A percentile compares a stretch with the other conserved stretches of the same genome.
These are phyloP conservation scores for Heliamphora pulchella DNA, from an alignment of 179 eudicot genomes.

Conservation along the genomic window DNA sequence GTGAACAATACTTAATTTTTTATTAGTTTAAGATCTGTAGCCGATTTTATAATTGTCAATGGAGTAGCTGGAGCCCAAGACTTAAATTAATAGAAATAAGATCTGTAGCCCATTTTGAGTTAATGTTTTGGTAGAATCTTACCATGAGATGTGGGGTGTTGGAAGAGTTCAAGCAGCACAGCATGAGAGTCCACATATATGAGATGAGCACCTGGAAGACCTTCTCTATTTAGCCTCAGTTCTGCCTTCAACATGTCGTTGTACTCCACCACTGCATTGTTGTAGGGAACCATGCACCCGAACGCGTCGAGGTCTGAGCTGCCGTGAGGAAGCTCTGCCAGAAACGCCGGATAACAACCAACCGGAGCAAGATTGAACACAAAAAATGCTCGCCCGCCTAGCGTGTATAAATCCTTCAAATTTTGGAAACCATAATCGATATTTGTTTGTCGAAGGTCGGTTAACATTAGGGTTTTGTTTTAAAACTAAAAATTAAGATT, in stretches of 20 bases:
- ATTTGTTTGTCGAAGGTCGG: not conserved
- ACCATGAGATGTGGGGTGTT: conserved; percentile 70
- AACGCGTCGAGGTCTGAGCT: conserved; percentile 49
- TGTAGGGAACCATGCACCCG: conserved; percentile 71
- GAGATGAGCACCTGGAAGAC: conserved; percentile 47
- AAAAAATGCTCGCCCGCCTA: conserved; percentile 68
- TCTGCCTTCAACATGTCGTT: conserved; percentile 57
- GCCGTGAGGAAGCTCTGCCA: conserved; percentile 58
- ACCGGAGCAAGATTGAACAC: conserved; percentile 83
- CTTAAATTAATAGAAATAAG: no score
- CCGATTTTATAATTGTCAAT: no score
- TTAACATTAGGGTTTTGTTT: no score
- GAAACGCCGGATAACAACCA: conserved; percentile 73
- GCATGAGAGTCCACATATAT: conserved; percentile 61
- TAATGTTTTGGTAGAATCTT: conserved; percentile 6
- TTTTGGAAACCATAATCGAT: not conserved
- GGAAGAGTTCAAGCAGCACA: conserved; percentile 73
- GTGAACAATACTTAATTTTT: no score
- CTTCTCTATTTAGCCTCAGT: conserved; percentile 31
- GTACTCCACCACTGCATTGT: conserved; percentile 62
- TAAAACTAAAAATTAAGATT: no score
- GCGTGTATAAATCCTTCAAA: conserved; percentile 49
- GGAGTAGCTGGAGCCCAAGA: no score
- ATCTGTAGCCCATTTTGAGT: no score
- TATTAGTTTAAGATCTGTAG: no score